These are phyloP conservation scores for Fusarium dimerum DNA, from an alignment of 2,329 filamentous ascomycete species.

Conservation along the genomic window DNA sequence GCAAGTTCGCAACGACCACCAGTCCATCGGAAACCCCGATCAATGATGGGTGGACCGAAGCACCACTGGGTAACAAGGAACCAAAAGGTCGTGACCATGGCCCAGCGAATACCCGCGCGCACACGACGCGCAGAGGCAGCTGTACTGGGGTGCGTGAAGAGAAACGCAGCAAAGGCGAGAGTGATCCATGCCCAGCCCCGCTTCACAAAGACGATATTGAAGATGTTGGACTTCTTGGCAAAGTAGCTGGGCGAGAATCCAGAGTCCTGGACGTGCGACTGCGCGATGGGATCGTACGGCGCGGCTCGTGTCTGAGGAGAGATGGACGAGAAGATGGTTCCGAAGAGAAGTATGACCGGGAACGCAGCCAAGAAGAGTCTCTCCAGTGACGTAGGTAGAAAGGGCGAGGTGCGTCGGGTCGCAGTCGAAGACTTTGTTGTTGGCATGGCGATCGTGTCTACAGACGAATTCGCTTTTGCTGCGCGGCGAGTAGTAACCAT, in stretches of 20 bases:
- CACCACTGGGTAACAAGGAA: conserved; percentile 92
- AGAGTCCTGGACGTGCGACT: conserved; percentile 62
- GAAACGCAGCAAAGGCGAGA: conserved; percentile 68
- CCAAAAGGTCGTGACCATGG: conserved; percentile 75
- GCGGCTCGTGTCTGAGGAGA: conserved; percentile 69
- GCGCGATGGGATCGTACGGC: conserved; percentile 61
- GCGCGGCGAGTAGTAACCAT: conserved; percentile 33
- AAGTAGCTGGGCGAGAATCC: conserved; percentile 77
- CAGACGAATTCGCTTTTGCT: conserved; percentile 16
- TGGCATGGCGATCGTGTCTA: conserved; percentile 14
- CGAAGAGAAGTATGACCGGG: conserved; percentile 75
- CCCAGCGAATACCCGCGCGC: conserved; percentile 69
- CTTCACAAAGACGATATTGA: conserved; percentile 95
- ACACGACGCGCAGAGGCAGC: conserved; percentile 40
- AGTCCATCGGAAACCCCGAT: conserved; percentile 84
- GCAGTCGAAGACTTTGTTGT: conserved; percentile 14
- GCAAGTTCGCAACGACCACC: conserved; percentile 78
- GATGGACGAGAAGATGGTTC: conserved; percentile 76
- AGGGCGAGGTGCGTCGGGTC: conserved; percentile 51
- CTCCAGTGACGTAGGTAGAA: conserved; percentile 71
- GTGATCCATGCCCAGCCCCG: conserved; percentile 92
- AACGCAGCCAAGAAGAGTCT: conserved; percentile 67
- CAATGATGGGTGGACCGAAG: conserved; percentile 87
- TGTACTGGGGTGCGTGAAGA: conserved; percentile 65
- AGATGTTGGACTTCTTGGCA: conserved; percentile 86